Base-by-base conservation (phyloP, 495 filamentous ascomycete species). In the Staphylotrichum longicolle region DNA sequence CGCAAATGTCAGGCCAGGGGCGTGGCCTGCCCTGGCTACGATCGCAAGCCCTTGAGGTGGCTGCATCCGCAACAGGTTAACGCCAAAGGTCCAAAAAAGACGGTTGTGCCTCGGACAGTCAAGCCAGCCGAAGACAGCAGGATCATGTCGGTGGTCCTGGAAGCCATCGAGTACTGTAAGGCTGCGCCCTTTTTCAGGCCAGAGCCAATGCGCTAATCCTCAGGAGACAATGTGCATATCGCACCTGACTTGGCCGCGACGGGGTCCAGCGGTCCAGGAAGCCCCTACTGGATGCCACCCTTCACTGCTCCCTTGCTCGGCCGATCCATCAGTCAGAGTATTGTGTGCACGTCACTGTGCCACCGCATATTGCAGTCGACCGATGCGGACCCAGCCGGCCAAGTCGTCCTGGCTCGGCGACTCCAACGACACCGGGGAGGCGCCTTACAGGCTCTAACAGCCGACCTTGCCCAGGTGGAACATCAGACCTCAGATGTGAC, bases 111-210 rank as follows among this genome's bases (percentile, higher is more conserved):
- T 15, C 57, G 35, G 37, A 4, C 15, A 5, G 11, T 42, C 37
- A 32, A 58, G 37, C 37, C 35, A 2, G 55, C 39, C 3, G 7
- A n/a, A 5, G 44, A 39, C 7, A 44, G 45, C 33, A 33, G 49
- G 34, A 48, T n/a, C n/a, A n/a, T 58, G 55, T 40, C 5, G 1
- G 20, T 9, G 20, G 20, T 51, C 35, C 27, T 58, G 0, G 47
- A 58, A 37, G 57, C 57, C 5, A 49, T 58, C 34, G 55, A 58
- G 15, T 58, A 58, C 45, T 58, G 55, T 58, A 34, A 45, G 55
- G 27, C 8, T 34, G 3, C 42, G 32, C 30, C n/a, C 52, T 11
- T 7, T 5, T 52, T 11, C 14, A 6, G 1, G 2, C 10, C 6
- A 9, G 33, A 2, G 8, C 3, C 27, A 27, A 14, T 45, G 11